Evolutionary conservation across 371 early-diverging fungal genomes (phyloP).

Genomic region (Quaeritorhiza haematococci): DNA sequence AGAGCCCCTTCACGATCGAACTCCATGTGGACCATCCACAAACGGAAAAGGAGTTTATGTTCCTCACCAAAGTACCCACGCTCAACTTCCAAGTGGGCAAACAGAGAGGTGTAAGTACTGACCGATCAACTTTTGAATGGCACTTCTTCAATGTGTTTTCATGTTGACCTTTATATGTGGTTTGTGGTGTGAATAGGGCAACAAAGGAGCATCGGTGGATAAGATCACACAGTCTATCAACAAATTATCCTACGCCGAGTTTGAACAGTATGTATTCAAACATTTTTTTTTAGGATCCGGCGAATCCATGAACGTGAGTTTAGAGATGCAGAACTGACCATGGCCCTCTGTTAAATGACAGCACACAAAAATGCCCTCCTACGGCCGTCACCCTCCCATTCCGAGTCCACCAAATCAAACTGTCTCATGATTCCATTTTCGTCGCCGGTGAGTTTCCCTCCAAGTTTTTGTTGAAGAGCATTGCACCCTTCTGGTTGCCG

Average conservation of each 20-base stretch:
- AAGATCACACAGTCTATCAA: conserved; percentile 52
- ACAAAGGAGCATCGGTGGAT: conserved; percentile 52
- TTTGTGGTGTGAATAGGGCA: conserved; percentile 28
- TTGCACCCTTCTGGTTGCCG: neutral
- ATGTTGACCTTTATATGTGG: neutral
- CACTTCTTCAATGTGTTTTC: neutral
- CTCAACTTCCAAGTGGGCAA: conserved; percentile 57
- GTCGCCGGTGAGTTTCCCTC: conserved; percentile 37
- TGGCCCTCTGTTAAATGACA: neutral
- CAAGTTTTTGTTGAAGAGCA: conserved; percentile 12
- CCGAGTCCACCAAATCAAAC: conserved; percentile 28
- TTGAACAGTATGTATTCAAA: conserved; percentile 37
- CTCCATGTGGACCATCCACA: conserved; percentile 54
- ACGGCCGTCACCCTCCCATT: conserved; percentile 25
- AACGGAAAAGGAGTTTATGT: conserved; percentile 57
- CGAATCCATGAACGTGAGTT: conserved; percentile 14
- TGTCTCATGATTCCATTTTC: conserved; percentile 47
- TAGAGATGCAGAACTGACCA: too few species aligned
- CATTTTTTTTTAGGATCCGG: conserved; percentile 19
- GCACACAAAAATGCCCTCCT: conserved; percentile 40
- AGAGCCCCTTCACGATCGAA: conserved; percentile 55
- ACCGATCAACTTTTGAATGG: neutral
- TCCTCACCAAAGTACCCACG: conserved; percentile 55
- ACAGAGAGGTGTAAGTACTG: conserved; percentile 38
- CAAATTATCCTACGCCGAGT: conserved; percentile 44